phyloP scores from a whole-genome alignment of 1,139 yeast genomes.

The Pichia sp. region DNA sequence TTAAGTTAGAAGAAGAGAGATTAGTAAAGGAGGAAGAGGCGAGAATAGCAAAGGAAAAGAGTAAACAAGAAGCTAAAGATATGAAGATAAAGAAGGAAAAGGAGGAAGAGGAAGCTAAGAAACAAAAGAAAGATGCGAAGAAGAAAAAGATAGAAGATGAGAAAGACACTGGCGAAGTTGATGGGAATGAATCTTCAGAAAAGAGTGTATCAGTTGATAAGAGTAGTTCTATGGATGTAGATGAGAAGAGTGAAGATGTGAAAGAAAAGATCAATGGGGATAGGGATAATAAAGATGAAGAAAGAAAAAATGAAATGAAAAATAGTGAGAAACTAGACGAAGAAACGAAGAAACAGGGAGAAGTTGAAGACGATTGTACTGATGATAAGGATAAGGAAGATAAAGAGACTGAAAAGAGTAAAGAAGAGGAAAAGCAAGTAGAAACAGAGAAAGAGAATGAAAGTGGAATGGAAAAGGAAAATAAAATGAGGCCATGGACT shows the following conservation, averaged over 20 bases:
- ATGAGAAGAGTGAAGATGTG: neutral
- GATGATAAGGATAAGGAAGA: neutral
- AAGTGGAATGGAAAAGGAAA: slow-evolving; percentile 30
- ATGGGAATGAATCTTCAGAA: neutral
- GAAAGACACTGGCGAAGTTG: neutral
- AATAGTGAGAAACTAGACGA: neutral
- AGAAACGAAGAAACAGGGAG: neutral
- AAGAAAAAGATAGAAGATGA: neutral
- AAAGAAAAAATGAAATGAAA: neutral
- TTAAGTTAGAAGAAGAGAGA: slow-evolving; percentile 4
- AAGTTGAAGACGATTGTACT: neutral
- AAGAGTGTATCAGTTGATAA: no score
- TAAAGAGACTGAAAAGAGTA: neutral
- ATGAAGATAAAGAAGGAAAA: neutral
- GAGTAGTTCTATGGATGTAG: no score
- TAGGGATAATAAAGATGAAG: neutral
- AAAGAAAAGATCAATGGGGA: neutral
- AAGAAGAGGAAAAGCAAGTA: neutral
- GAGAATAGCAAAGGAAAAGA: slow-evolving; percentile 3
- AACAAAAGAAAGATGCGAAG: neutral
- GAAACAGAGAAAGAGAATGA: neutral
- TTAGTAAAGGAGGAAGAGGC: slow-evolving; percentile 1
- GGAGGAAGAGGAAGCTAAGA: neutral
- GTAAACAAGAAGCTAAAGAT: slow-evolving; percentile 3
- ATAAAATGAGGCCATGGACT: slow-evolving; percentile 48